Base-by-base conservation (phyloP, 768 basidiomycete genomes). In the Mycena albidolilacea region DNA sequence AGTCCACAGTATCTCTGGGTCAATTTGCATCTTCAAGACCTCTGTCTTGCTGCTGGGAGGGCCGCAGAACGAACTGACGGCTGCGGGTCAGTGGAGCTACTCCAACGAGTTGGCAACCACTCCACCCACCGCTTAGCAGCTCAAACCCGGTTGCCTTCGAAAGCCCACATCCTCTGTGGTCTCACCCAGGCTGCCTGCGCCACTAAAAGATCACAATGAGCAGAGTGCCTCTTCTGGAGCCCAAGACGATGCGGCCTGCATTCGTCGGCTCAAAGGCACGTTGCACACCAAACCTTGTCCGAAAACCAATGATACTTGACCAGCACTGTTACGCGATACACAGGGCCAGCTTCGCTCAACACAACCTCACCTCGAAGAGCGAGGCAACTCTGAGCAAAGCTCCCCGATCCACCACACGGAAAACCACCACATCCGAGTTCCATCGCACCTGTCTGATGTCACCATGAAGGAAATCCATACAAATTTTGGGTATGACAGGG, bases 401-500 rank as follows among this genome's bases (percentile, higher is more conserved):
- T 41, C 61, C 5, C 1, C 41, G 11, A 5, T n/a, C 50, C 41
- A 7, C 61, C 10, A n/a, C 3, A 23, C 23, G 1, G 23, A 23
- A 23, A 46, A 52, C 10, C 21, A 21, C n/a, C 50, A 2, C n/a
- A 43, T 62, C 43, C 8, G 8, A 15, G 21, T 1, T 46, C 61
- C 61, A 12, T 12, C 7, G 61, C 61, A 41, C 21, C 21, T 62
- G n/a, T 62, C 61, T 9, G 61, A 62, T 17, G 61, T 62, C n/a
- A 62, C 61, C 21, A 62, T 43, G 61, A 7, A 5, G 6, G 43
- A 62, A 62, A 62, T 62, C 19, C 43, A 41, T 23, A 19, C 19
- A 1, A 7, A 43, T 11, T 19, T 62, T 11, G 43, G 61, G 21
- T 62, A 23, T 21, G 61, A 62, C 14, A 62, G 43, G 17, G 1